phyloP scores from a whole-genome alignment of 306 rosid genomes.

The Citrullus amarus region DNA sequence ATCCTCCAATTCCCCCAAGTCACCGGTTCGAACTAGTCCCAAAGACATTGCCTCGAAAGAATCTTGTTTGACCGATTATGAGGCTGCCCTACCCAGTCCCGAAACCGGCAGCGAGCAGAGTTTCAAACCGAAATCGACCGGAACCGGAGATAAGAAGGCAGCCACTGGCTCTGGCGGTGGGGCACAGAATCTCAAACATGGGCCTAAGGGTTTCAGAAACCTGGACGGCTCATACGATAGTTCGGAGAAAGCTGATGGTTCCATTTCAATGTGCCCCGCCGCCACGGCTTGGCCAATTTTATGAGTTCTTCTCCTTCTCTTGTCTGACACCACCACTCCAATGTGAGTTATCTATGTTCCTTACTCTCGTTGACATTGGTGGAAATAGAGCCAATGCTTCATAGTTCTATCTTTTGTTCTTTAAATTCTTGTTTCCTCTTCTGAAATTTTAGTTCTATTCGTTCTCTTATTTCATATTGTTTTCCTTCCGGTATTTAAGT shows the following conservation, averaged over 20 bases:
- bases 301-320: constrained; percentile 81
- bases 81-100: constrained; percentile 3
- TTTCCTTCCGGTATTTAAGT: no score
- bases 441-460: not conserved
- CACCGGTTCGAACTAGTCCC: constrained; percentile 16
- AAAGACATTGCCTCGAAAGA: constrained; percentile 28
- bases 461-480: not conserved
- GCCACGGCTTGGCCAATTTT: constrained; percentile 77
- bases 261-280: constrained; percentile 77
- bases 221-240: constrained; percentile 14
- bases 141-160: constrained; percentile 16
- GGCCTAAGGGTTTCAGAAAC: constrained; percentile 4
- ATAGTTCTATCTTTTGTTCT: not conserved
- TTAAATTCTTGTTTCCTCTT: not conserved
- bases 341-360: constrained; percentile 31
- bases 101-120: constrained; percentile 24
- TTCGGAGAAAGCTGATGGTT: constrained; percentile 28
- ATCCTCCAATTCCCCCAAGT: constrained; percentile 24
- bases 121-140: not conserved
- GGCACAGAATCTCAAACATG: constrained; percentile 8
- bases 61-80: constrained; percentile 5
- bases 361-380: not conserved
- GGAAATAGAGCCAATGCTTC: not conserved
- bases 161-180: constrained; percentile 13
- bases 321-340: constrained; percentile 79